phyloP scores from a whole-genome alignment of 495 filamentous ascomycete species.

The Articulospora tetracladia region DNA sequence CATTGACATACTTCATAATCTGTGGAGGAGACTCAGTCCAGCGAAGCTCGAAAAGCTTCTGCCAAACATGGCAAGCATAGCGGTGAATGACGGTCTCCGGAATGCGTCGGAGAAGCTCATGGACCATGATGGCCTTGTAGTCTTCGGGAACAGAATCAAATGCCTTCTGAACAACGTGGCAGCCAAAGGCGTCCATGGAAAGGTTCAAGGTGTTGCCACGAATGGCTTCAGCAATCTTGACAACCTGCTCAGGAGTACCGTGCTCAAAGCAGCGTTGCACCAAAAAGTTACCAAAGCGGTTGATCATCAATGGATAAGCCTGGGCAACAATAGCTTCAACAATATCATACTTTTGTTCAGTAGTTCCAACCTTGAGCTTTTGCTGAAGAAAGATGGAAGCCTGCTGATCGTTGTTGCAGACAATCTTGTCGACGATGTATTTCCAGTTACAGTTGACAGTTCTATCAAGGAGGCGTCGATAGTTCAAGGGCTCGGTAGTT shows the following conservation, averaged over 20 bases:
- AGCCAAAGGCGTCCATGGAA: constrained; percentile 98
- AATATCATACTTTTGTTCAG: constrained; percentile 95
- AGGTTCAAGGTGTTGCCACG: constrained; percentile 90
- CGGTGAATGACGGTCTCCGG: constrained; percentile 98
- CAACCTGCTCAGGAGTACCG: constrained; percentile 89
- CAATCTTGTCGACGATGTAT: constrained; percentile 99
- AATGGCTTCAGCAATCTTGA: constrained; percentile 92
- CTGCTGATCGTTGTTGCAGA: constrained; percentile 98
- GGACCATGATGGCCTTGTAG: constrained; percentile 97
- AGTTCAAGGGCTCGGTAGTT: constrained; percentile 92
- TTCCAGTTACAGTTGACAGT: constrained; percentile 99
- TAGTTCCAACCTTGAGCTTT: constrained; percentile 94
- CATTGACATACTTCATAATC: constrained; percentile 98
- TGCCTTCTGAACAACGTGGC: constrained; percentile 97
- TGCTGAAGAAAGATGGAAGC: constrained; percentile 98
- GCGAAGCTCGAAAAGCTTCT: constrained; percentile 97
- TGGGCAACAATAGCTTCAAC: constrained; percentile 94
- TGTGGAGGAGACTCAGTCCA: constrained; percentile 94
- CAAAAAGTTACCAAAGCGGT: constrained; percentile 96
- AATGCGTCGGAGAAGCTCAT: constrained; percentile 90
- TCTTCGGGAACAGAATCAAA: constrained; percentile 97
- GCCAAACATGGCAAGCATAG: constrained; percentile 98
- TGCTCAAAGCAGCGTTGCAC: constrained; percentile 99
- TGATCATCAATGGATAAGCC: constrained; percentile 95
- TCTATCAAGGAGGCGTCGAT: constrained; percentile 90